These are phyloP conservation scores for Intubia oerlemansii DNA, from an alignment of 2,329 filamentous ascomycete genomes.

Conservation along the genomic window DNA sequence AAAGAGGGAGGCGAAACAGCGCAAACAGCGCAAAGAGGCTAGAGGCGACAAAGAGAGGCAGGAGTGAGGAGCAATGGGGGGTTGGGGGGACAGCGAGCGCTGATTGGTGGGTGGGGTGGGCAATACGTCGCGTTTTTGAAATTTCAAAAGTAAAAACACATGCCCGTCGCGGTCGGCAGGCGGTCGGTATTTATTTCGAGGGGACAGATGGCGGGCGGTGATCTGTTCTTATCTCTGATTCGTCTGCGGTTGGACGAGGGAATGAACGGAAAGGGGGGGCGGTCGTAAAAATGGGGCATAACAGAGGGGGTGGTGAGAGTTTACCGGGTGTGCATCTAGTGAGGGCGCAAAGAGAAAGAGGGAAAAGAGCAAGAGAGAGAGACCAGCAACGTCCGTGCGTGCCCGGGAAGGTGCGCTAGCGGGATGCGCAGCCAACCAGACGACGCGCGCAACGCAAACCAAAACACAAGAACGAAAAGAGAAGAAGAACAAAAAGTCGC, in stretches of 20 bases:
- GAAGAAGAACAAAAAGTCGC: too few relatives aligned
- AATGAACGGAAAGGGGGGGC: too few relatives aligned
- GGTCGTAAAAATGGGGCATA: too few relatives aligned
- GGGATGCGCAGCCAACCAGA: too few relatives aligned
- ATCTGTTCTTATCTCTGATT: conserved; percentile 12
- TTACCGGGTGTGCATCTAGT: background rate
- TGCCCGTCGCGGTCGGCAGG: conserved; percentile 14
- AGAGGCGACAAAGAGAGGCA: background rate
- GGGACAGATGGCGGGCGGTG: conserved; percentile 8
- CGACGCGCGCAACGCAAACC: too few relatives aligned
- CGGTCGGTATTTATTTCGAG: conserved; percentile 17
- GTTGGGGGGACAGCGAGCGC: too few relatives aligned
- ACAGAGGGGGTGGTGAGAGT: conserved; percentile 1
- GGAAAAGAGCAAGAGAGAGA: background rate
- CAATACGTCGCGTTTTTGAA: too few relatives aligned
- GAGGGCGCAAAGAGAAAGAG: conserved; percentile 1
- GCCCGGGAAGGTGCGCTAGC: too few relatives aligned
- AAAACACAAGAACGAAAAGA: too few relatives aligned
- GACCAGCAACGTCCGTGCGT: too few relatives aligned
- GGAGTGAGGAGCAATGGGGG: conserved; percentile 2
- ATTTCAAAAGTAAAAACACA: conserved; percentile 13
- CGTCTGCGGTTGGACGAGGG: conserved; percentile 9
- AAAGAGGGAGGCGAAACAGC: background rate
- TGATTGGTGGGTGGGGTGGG: conserved; percentile 7
- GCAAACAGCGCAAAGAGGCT: background rate